phyloP scores from a whole-genome alignment of 192 early-diverging fungal genomes.

The Gorgonomyces haynaldii region DNA sequence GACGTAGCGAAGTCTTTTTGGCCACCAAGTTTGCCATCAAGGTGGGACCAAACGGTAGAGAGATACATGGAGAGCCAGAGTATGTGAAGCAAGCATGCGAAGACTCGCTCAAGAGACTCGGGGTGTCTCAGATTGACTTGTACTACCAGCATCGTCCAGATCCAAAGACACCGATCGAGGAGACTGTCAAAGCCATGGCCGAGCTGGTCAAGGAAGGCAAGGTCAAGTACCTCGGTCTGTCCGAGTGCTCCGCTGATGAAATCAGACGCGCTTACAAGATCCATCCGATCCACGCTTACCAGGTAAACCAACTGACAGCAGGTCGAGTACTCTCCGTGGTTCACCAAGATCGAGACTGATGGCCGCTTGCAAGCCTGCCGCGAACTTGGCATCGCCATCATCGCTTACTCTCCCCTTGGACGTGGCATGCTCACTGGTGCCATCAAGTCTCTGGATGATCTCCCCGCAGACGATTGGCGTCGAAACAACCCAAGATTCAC shows the following conservation, averaged over 20 bases:
- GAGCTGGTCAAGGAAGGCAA: slow-evolving; percentile 59
- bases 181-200: slow-evolving; percentile 49
- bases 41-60: slow-evolving; percentile 12
- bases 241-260: slow-evolving; percentile 44
- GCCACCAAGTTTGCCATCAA: slow-evolving; percentile 51
- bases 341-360: slow-evolving; percentile 51
- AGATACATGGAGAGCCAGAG: slow-evolving; percentile 29
- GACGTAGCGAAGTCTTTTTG: slow-evolving; percentile 36
- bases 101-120: slow-evolving; percentile 33
- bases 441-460: slow-evolving; percentile 39
- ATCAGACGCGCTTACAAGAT: slow-evolving; percentile 53
- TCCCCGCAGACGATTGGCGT: slow-evolving; percentile 42
- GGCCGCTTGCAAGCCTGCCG: slow-evolving; percentile 58
- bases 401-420: slow-evolving; percentile 58
- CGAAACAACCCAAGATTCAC: slow-evolving; percentile 41
- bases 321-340: slow-evolving; percentile 37
- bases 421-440: slow-evolving; percentile 56
- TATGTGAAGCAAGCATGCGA: slow-evolving; percentile 36
- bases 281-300: slow-evolving; percentile 53
- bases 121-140: slow-evolving; percentile 46
- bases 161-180: slow-evolving; percentile 41
- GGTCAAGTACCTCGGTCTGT: slow-evolving; percentile 46
- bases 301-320: too few species aligned
- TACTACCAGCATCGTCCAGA: slow-evolving; percentile 13
- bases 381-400: slow-evolving; percentile 35